Base-by-base conservation (phyloP, 2,329 filamentous ascomycete genomes). In the Emericellopsis cladophorae region DNA sequence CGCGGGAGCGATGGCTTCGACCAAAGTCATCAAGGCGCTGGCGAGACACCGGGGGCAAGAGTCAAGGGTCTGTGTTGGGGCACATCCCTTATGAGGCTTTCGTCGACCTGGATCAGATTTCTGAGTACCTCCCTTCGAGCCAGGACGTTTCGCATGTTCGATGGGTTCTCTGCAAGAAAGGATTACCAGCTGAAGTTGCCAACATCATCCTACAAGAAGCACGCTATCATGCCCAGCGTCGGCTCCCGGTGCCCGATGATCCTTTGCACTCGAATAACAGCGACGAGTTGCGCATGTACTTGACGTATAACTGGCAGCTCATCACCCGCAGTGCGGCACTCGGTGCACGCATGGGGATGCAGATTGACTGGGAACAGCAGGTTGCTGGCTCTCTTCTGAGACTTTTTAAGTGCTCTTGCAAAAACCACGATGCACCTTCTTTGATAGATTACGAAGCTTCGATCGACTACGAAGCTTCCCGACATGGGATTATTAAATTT, bases 231-330 rank as follows among this genome's bases (percentile, higher is more conserved):
- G 42, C 48, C 2, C 7, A 26, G 15, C 31, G 44, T 8, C 41
- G 44, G 18, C 45, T 51, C 1, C 12, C 24, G 15, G 36, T 46
- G 7, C 39, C 43, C 11, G 40, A 52, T 26, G 45, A 50, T 33
- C 50, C 50, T 2, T 34, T 51, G 3, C 47, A 50, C 24, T 24
- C 8, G 6, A 40, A 40, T 1, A 52, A 55, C 35, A 9, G 37
- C 21, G 45, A 49, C 12, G 50, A 51, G 41, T 37, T 55, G 42
- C 44, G 39, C 6, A 46, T 44, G 22, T 56, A 56, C 39, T 37
- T 57, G 7, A 50, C 39, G 35, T 52, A 51, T 32, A 54, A 53
- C 36, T 56, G 54, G 53, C 36, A 45, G 18, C 6, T 54, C 3
- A 33, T 57, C 6, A 41, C 56, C 22, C 42, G 49, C 8, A 51